Percentiles rank a stretch among this genome's conserved stretches.
phyloP scores from a whole-genome alignment of 805 yeast genomes.

The Schwanniomyces occidentalis region DNA sequence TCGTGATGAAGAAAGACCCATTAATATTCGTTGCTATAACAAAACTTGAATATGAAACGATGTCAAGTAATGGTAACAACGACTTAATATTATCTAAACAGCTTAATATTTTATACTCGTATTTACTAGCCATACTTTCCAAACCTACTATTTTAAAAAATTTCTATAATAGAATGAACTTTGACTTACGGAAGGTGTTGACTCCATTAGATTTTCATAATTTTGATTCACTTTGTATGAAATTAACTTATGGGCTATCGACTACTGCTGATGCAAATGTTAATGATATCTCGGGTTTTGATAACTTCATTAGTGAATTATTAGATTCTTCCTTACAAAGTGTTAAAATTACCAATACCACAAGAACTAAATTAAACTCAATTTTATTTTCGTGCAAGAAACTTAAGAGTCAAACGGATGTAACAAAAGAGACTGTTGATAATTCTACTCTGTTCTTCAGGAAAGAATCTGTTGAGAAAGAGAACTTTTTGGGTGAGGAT shows the following conservation, averaged over 20 bases:
- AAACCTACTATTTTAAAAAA: constrained; percentile 71
- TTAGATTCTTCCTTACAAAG: constrained; percentile 30
- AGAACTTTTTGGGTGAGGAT: constrained; percentile 34
- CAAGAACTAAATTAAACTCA: constrained; percentile 57
- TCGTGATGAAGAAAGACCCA: constrained; percentile 64
- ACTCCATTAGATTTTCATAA: constrained; percentile 75
- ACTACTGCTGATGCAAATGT: constrained; percentile 1
- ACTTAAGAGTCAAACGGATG: constrained; percentile 8
- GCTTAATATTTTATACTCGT: constrained; percentile 70
- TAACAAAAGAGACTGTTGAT: background rate
- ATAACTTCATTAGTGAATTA: constrained; percentile 29
- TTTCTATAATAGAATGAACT: constrained; percentile 71
- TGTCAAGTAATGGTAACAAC: constrained; percentile 27
- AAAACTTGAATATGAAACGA: constrained; percentile 49
- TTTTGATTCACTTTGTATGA: constrained; percentile 55
- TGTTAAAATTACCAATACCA: constrained; percentile 52
- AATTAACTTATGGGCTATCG: constrained; percentile 34
- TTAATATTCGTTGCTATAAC: constrained; percentile 73
- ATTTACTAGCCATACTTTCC: constrained; percentile 79
- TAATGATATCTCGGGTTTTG: constrained; percentile 16
- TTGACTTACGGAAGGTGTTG: constrained; percentile 74
- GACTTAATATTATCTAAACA: constrained; percentile 43
- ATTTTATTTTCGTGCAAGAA: constrained; percentile 43
- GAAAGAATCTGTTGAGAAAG: constrained; percentile 8
- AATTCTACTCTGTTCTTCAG: constrained; percentile 7